Evolutionary conservation across 164 flowering plant species (phyloP), one percentile per base, ranked within the genome.

Genomic region (Aristolochia californica): DNA sequence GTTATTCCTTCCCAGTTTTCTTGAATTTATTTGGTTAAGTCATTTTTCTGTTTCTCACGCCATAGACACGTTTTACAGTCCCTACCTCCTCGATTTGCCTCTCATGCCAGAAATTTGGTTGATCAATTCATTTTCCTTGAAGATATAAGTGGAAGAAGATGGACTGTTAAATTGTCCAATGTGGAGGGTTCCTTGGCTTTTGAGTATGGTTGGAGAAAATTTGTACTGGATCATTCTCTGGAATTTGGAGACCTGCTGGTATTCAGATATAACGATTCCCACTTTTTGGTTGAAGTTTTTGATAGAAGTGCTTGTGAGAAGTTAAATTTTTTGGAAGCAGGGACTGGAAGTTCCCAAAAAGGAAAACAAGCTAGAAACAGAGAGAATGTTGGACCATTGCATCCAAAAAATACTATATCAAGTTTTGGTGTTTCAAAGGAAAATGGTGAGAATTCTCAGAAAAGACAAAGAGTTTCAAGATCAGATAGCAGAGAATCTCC

Each of bases 151-250:
- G 82, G 82, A 20, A 57, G 26, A 55, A 61, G 44, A 16, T 83
- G 82, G 80, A 57, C 4, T 11, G 70, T 77, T n/a, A 74, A 51
- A 25, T 22, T 81, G 22, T 68, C 70, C 10, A 45, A 13, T 12
- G 4, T 66, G 13, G 49, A 69, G 51, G 78, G 72, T 25, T 59
- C 62, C 26, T 55, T 77, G 53, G 80, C 76, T 64, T 75, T 83
- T 60, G 56, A 68, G 22, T 55, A 71, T 63, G 85, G 88, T 55
- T 83, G 88, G 88, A 45, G 28, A 56, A 30, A 62, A 30, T 83
- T 80, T 72, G 61, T 64, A 18, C 51, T 17, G 24, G 79, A 75
- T n/a, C 83, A 83, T 57, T 59, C 58, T 47, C 45, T 83, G 13
- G 40, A 72, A 48, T 7, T 59, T 26, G 85, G 83, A 53, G 74